These are phyloP conservation scores for Penicillium silybi DNA, from an alignment of 495 filamentous ascomycete species.

Conservation along the genomic window DNA sequence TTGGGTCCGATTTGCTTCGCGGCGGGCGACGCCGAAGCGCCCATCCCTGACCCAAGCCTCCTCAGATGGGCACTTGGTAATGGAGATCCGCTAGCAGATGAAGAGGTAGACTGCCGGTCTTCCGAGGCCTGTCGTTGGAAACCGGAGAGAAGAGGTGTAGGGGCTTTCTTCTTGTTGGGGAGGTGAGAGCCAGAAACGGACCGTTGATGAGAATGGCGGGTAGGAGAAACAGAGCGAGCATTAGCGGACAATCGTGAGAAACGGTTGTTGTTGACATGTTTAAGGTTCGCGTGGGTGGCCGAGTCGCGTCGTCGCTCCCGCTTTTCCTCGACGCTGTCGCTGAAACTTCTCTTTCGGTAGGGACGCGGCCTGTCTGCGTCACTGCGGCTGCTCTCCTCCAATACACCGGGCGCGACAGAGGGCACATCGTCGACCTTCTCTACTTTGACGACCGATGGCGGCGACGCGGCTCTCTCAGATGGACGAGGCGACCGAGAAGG, in stretches of 20 bases:
- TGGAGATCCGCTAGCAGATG: slow-evolving; percentile 67
- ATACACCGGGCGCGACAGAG: slow-evolving; percentile 20
- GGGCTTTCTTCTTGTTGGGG: slow-evolving; percentile 38
- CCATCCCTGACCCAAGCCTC: slow-evolving; percentile 56
- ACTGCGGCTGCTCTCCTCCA: slow-evolving; percentile 15
- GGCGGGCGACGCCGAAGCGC: slow-evolving; percentile 58
- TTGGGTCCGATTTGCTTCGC: slow-evolving; percentile 66
- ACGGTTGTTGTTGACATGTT: slow-evolving; percentile 21
- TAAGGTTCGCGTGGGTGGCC: slow-evolving; percentile 25
- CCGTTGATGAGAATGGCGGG: slow-evolving; percentile 54
- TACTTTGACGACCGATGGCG: slow-evolving; percentile 32
- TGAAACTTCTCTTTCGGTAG: slow-evolving; percentile 42
- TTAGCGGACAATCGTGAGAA: slow-evolving; percentile 35
- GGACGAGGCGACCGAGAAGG: slow-evolving; percentile 26
- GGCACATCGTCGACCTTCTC: slow-evolving; percentile 35
- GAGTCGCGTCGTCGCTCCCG: slow-evolving; percentile 24
- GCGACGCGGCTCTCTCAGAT: slow-evolving; percentile 18
- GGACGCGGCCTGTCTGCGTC: slow-evolving; percentile 16
- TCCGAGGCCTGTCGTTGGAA: slow-evolving; percentile 49
- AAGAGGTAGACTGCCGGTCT: slow-evolving; percentile 69
- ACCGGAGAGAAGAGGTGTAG: slow-evolving; percentile 50
- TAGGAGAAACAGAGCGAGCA: slow-evolving; percentile 61
- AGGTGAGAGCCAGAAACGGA: slow-evolving; percentile 59
- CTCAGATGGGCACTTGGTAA: slow-evolving; percentile 64
- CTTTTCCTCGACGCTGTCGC: slow-evolving; percentile 39